phyloP scores from a whole-genome alignment of 2,329 filamentous ascomycete species.

The Sordariomycetes sp. region DNA sequence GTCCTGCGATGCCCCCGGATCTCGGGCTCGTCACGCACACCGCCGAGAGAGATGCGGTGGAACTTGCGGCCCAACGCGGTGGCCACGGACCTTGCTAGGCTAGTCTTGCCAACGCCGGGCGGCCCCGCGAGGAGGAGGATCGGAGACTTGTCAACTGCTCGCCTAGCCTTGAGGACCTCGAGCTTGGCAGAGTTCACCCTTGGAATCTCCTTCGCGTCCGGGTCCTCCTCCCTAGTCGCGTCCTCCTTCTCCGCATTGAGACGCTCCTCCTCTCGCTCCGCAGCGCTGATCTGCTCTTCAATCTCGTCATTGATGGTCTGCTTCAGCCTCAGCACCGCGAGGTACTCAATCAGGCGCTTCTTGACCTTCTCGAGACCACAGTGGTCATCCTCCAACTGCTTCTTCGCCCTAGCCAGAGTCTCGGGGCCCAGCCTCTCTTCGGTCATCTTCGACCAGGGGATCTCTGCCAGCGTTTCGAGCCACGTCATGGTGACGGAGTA shows the following conservation, averaged over 20 bases:
- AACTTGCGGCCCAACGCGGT: slow-evolving; percentile 89
- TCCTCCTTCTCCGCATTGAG: slow-evolving; percentile 23
- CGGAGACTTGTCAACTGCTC: slow-evolving; percentile 87
- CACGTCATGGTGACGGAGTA: slow-evolving; percentile 91
- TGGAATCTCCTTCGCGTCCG: slow-evolving; percentile 17
- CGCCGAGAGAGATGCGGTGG: slow-evolving; percentile 90
- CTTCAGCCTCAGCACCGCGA: slow-evolving; percentile 92
- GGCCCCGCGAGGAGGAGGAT: slow-evolving; percentile 89
- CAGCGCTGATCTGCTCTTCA: slow-evolving; percentile 61
- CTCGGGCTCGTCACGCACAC: slow-evolving; percentile 91
- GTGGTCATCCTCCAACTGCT: slow-evolving; percentile 90
- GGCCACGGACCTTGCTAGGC: slow-evolving; percentile 83
- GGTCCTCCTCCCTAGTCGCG: slow-evolving; percentile 19
- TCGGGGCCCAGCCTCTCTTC: slow-evolving; percentile 75
- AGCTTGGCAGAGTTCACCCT: slow-evolving; percentile 40
- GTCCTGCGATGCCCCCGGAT: slow-evolving; percentile 90
- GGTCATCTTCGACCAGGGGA: slow-evolving; percentile 79
- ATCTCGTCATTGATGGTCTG: slow-evolving; percentile 77
- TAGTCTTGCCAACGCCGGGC: slow-evolving; percentile 92
- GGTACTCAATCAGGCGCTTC: slow-evolving; percentile 86
- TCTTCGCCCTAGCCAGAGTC: slow-evolving; percentile 65
- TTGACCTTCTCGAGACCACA: slow-evolving; percentile 96
- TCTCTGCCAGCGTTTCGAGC: slow-evolving; percentile 84
- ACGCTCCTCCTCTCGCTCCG: slow-evolving; percentile 37
- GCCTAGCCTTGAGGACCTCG: slow-evolving; percentile 64